Percentiles rank a stretch among this genome's conserved stretches.
These are phyloP conservation scores for Bacidia gigantensis DNA, from an alignment of 495 filamentous ascomycete species.

Conservation along the genomic window DNA sequence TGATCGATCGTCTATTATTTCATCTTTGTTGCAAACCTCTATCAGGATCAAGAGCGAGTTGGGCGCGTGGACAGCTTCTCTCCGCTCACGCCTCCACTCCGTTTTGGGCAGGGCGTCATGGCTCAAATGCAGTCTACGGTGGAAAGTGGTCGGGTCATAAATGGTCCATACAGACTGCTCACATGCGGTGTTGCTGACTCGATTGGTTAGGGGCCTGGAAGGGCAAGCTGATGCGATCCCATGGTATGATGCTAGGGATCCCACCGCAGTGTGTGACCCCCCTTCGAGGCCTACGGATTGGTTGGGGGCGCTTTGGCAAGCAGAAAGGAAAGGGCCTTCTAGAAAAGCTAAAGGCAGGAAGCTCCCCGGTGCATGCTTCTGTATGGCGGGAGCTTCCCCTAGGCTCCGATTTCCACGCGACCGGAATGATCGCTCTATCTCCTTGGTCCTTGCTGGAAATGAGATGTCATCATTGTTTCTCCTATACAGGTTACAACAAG, in stretches of 20 bases:
- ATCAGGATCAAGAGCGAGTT: too few relatives aligned
- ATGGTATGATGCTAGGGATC: not conserved
- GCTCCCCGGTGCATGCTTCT: constrained; percentile 1
- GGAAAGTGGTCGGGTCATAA: not conserved
- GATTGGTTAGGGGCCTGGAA: not conserved
- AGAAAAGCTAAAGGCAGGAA: not conserved
- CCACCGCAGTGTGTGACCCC: not conserved
- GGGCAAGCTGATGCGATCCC: not conserved
- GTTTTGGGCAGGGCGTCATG: not conserved
- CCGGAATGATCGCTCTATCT: not conserved
- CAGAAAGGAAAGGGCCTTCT: not conserved
- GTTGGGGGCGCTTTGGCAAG: not conserved
- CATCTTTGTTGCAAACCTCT: not conserved
- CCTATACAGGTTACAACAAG: too few relatives aligned
- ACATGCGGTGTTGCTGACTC: not conserved
- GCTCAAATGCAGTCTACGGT: not conserved
- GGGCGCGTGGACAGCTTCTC: too few relatives aligned
- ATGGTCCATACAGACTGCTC: constrained; percentile 1
- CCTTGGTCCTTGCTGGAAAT: not conserved
- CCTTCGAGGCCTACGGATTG: not conserved
- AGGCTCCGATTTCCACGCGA: constrained; percentile 6
- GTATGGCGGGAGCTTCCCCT: constrained; percentile 5
- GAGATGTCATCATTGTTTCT: not conserved
- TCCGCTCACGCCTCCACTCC: not conserved
- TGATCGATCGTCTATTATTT: too few relatives aligned